Evolutionary conservation across 305 asterid species (phyloP).

Genomic region (Plantago rigida): DNA sequence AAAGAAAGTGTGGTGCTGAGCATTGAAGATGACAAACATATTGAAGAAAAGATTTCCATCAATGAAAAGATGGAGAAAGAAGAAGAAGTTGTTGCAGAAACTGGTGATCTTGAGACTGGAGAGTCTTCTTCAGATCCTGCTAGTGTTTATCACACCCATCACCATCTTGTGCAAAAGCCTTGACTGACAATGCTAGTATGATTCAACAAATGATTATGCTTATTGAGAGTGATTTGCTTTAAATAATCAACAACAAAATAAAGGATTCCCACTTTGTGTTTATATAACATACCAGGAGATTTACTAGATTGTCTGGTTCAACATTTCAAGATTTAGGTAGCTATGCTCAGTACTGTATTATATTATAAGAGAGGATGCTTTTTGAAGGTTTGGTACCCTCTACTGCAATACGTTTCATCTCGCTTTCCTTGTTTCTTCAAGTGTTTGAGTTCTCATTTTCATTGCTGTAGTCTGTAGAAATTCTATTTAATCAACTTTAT

Average conservation of each 20-base stretch:
- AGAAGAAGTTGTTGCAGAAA: constrained; percentile 22
- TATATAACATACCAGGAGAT: background rate
- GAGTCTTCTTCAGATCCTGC: constrained; percentile 32
- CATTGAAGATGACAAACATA: constrained; percentile 50
- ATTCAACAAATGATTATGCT: background rate
- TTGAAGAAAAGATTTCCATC: constrained; percentile 37
- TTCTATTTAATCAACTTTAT: no score
- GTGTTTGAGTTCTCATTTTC: no score
- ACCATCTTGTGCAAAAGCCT: constrained; percentile 13
- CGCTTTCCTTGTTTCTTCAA: no score
- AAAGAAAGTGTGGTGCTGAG: constrained; percentile 35
- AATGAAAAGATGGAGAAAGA: constrained; percentile 30
- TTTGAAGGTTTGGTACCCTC: no score
- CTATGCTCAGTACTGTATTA: background rate
- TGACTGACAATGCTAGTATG: constrained; percentile 5
- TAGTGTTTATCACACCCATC: constrained; percentile 21
- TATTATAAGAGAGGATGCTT: no score
- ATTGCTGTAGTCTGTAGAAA: no score
- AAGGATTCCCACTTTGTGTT: background rate
- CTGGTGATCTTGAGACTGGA: constrained; percentile 31
- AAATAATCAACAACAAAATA: constrained; percentile 1
- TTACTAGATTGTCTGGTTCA: background rate
- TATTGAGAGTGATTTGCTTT: constrained; percentile 6
- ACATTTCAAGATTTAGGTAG: background rate
- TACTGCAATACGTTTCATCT: no score